A percentile compares a stretch with the other conserved stretches of the same genome.
Evolutionary conservation across 176 grass and related monocot genomes (phyloP).

Genomic region (Carex kokanica): DNA sequence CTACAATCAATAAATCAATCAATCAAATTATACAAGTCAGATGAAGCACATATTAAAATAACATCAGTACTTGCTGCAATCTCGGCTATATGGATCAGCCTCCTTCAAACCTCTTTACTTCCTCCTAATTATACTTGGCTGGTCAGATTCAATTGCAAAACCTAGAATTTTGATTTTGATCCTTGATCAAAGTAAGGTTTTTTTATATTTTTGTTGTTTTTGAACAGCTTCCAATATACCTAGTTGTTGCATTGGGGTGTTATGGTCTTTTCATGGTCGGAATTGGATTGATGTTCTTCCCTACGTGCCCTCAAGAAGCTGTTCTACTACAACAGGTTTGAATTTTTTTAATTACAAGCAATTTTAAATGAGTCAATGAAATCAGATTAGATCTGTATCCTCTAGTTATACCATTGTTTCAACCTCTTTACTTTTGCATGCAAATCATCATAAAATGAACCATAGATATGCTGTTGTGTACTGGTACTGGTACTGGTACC

Average conservation of each 20-base stretch:
- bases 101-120: slow-evolving; percentile 55
- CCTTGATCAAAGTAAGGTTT: not conserved
- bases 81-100: slow-evolving; percentile 50
- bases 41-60: slow-evolving; percentile 57
- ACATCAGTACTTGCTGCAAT: slow-evolving; percentile 44
- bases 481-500: not conserved
- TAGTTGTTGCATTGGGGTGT: slow-evolving; percentile 70
- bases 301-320: slow-evolving; percentile 85
- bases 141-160: slow-evolving; percentile 41
- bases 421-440: too few species aligned
- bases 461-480: not conserved
- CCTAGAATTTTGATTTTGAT: not conserved
- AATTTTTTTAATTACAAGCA: not conserved
- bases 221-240: slow-evolving; percentile 80
- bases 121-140: slow-evolving; percentile 73
- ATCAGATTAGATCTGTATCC: slow-evolving; percentile 16
- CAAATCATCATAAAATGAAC: too few species aligned
- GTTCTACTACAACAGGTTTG: slow-evolving; percentile 67
- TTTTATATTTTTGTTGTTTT: not conserved
- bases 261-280: slow-evolving; percentile 96
- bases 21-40: not conserved
- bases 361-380: not conserved
- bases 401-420: too few species aligned
- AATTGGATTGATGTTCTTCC: slow-evolving; percentile 88
- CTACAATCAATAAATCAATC: not conserved